Base-by-base conservation (phyloP, 179 eudicot species). In the Beta corolliflora region DNA sequence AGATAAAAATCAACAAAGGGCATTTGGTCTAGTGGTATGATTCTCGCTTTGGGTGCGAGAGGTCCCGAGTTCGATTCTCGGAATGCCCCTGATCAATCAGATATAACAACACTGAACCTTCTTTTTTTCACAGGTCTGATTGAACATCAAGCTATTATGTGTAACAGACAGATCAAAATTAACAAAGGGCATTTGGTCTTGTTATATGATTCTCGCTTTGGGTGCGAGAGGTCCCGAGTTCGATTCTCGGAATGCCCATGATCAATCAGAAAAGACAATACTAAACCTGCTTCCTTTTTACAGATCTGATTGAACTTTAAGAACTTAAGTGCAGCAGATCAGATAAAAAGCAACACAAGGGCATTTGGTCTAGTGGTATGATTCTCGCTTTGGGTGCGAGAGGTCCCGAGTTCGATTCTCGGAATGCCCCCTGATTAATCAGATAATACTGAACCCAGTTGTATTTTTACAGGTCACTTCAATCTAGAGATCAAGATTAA, bases 11-110 rank as follows among this genome's bases (percentile, higher is more conserved):
- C 59, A 72, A 61, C 61, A 71, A 9, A 58, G 90, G 90, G 87
- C 91, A 86, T 89, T 88, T 90, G 95, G 93, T 91, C 91, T 89
- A 88, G 93, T 92, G 91, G 92, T 90, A 91, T 91, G 95, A 93
- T 93, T 93, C 97, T 93, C 91, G 93, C 95, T 93, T 91, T 82
- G 94, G 94, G 94, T 90, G 94, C 93, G 91, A 90, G 93, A 92
- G 94, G 92, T 91, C 94, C 89, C 91, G 95, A 94, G 97, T 92
- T 93, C 50, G 31, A 75, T 75, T 36, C 77, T 75, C 77, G 66
- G 65, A 75, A 75, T 25, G 76, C 76, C 76, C 76, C 76, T 25
- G 44, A 64, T 64, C 52, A 48, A 48, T 48, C 52, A 48, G 52
- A 48, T 48, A 48, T 58, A 48, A 9, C 18, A 2, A 2, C 41